Percentiles rank a stretch among this genome's conserved stretches.
Conservation (phyloP, 2,329 filamentous ascomycete genomes). For the Aquanectria penicillioides region DNA sequence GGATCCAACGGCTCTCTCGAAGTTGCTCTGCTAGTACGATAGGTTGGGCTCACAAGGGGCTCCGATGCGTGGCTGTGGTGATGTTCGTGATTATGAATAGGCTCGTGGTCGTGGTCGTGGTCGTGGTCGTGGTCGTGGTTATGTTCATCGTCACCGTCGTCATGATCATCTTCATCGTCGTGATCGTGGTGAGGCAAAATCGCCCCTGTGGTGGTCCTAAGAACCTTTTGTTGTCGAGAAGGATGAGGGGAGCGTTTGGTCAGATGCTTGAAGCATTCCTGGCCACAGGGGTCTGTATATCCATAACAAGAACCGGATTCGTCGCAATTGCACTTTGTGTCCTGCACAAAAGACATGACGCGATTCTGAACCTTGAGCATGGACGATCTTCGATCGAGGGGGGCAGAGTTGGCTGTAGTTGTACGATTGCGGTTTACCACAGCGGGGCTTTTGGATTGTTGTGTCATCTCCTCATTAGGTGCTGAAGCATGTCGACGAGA, state of each 20-base stretch:
- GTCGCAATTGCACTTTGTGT: constrained; percentile 71
- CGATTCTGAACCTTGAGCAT: constrained; percentile 64
- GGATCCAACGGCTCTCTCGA: constrained; percentile 50
- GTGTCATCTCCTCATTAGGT: constrained; percentile 43
- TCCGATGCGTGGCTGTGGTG: constrained; percentile 38
- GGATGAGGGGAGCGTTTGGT: constrained; percentile 48
- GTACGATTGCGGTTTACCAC: constrained; percentile 37
- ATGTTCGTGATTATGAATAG: constrained; percentile 18
- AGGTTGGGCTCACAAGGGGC: constrained; percentile 45
- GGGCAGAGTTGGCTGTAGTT: constrained; percentile 41
- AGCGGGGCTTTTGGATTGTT: constrained; percentile 39
- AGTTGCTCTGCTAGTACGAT: constrained; percentile 50
- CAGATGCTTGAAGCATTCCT: constrained; percentile 72
- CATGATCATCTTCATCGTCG: constrained; percentile 35
- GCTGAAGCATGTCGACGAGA: constrained; percentile 43
- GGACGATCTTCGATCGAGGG: constrained; percentile 59
- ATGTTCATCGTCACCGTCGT: too few species aligned
- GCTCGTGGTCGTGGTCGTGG: constrained; percentile 27
- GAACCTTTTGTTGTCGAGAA: constrained; percentile 48
- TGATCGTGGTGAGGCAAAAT: constrained; percentile 40
- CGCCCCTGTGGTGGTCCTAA: constrained; percentile 55
- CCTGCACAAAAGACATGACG: constrained; percentile 72
- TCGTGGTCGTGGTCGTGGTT: constrained; percentile 35
- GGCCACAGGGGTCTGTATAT: constrained; percentile 72
- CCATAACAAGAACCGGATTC: constrained; percentile 70